Conservation (phyloP, 768 basidiomycete species). For the Kwoniella mangroviensis region DNA sequence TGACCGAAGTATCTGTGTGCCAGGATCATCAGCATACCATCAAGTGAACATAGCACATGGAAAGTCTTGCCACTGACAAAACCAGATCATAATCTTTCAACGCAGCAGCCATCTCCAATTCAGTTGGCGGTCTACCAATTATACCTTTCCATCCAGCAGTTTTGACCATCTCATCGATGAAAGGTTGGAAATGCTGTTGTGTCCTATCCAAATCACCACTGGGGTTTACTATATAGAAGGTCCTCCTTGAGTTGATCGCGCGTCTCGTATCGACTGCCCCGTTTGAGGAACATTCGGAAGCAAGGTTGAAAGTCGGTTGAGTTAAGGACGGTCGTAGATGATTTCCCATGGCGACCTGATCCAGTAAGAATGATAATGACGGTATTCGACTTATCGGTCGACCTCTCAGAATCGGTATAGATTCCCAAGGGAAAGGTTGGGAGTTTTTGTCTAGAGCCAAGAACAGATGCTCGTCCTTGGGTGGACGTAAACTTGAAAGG, state of each 20-base stretch:
- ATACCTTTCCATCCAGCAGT: slow-evolving; percentile 81
- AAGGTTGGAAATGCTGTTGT: slow-evolving; percentile 77
- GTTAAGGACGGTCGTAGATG: slow-evolving; percentile 58
- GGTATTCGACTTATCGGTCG: slow-evolving; percentile 92
- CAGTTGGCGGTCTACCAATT: slow-evolving; percentile 73
- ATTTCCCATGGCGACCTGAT: slow-evolving; percentile 71
- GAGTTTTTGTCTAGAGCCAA: slow-evolving; percentile 87
- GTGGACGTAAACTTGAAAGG: slow-evolving; percentile 44
- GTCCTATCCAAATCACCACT: slow-evolving; percentile 86
- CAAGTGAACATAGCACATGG: background rate
- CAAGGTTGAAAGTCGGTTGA: slow-evolving; percentile 13
- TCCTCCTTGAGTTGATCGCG: slow-evolving; percentile 68
- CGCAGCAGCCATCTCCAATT: slow-evolving; percentile 78
- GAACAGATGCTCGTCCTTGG: slow-evolving; percentile 68
- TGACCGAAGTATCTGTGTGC: slow-evolving; percentile 88
- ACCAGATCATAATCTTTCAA: slow-evolving; percentile 78
- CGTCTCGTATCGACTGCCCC: slow-evolving; percentile 61
- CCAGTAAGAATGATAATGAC: slow-evolving; percentile 81
- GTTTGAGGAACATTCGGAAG: background rate
- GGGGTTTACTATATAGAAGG: slow-evolving; percentile 87
- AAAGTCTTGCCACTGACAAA: slow-evolving; percentile 67
- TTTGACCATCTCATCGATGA: slow-evolving; percentile 72
- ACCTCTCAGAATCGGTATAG: slow-evolving; percentile 80
- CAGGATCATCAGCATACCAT: slow-evolving; percentile 7
- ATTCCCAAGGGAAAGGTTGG: slow-evolving; percentile 94